Evolutionary conservation across 176 grass and related monocot species (phyloP), one percentile per base, ranked within the genome.

Genomic region (Panicum miliaceum): DNA sequence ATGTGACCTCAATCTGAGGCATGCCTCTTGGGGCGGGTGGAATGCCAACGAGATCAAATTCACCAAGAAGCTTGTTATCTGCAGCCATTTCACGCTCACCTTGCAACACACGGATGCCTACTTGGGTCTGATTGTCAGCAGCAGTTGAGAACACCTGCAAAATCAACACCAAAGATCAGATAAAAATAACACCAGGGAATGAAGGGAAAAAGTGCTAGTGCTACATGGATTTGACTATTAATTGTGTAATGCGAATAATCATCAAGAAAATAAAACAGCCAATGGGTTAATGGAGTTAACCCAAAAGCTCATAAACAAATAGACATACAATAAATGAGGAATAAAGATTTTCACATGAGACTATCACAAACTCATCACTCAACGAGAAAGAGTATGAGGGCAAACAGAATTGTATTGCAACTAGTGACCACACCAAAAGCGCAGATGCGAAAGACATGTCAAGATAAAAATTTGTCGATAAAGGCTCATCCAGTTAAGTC

Each of bases 101-200:
- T 35, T 80, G 77, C 78, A 80, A 23, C 12, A 68, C 78, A 68
- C 63, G 63, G 46, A 68, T 80, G 25, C 78, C 78, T 53, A 80
- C 63, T 80, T 80, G 63, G 46, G 78, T 80, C 64, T 80, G 78
- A 53, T 80, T 80, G 46, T 68, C 78, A 80, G 78, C 78, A 40
- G 78, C 78, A 80, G 63, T 68, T 38, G 63, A 80, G 47, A 80
- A 67, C 46, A 80, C 78, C 62, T 67, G 46, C 43, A 80, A 50
- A 37, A 23, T 52, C 18, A 36, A 37, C 5, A 7, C 29, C 23
- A 51, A 35, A 38, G 12, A 37, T 80, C 27, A 66, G 42, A 79
- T 34, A 16, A 47, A 59, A 7, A 8, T 45, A 29, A 8, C 5
- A 26, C 5, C 13, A 27, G 40, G 35, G 35, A 3, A 54, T 22